Base-by-base conservation (phyloP, 2,329 filamentous ascomycete genomes). In the Lomentospora prolificans region DNA sequence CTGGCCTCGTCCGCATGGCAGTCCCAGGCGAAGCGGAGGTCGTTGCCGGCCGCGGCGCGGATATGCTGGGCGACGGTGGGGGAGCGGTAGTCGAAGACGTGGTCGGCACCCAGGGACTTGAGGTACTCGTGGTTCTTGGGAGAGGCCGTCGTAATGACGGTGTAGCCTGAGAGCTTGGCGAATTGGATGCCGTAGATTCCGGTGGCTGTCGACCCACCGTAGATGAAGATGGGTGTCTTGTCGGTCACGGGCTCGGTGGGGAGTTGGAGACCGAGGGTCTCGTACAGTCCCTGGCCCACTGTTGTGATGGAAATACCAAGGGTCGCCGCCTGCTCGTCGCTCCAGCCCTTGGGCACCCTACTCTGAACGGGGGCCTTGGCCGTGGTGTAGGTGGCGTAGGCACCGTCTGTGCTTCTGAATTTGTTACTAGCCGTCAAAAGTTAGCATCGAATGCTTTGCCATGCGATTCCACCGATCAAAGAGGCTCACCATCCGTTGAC, bases 181-280 rank as follows among this genome's bases (percentile, higher is more conserved):
- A 61, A 69, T 57, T 71, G 68, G 57, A 72, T 68, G 5, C 64
- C 68, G 61, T 76, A 76, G 60, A 78, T 76, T 69, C 73, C 74
- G n/a, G 77, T 79, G 22, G 77, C 77, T 31, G 73, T 80, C 64
- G 76, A 76, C n/a, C 69, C 70, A 50, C 70, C 72, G 51, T 74
- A 72, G 58, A 71, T 69, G 46, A 73, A 64, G 56, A 77, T 62
- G 2, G 71, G 65, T 57, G 69, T 63, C 31, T 48, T 57, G 25
- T 53, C 53, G 30, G 65, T 66, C 33, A 64, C 53, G n/a, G 74
- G 70, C 9, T 64, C 53, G 41, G 60, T 68, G 3, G 81, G 81
- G 6, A 80, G 66, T 0, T 73, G 71, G 2, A 79, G 69, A 54
- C 67, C 57, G 3, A 79, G 70, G 24, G 64, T 62, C 58, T 76